phyloP scores from a whole-genome alignment of 371 early-diverging fungal species.

The Sporodiniella umbellata region DNA sequence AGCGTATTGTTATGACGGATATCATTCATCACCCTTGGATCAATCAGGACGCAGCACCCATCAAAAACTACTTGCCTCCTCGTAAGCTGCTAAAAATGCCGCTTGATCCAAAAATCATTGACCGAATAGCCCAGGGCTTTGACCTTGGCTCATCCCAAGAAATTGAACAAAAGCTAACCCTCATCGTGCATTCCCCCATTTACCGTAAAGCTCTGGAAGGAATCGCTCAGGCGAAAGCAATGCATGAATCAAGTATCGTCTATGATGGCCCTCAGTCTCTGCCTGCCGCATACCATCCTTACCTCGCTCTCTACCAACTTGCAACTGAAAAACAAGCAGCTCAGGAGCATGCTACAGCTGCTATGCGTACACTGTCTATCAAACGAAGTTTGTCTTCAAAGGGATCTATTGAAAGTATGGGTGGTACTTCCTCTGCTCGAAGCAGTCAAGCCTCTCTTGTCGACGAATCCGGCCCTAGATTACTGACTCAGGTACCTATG shows the following conservation, averaged over 20 bases:
- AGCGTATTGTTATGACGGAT: slow-evolving; percentile 77
- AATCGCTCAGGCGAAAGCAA: no score
- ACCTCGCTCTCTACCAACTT: slow-evolving; percentile 83
- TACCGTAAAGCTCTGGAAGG: slow-evolving; percentile 28
- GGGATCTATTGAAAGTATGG: slow-evolving; percentile 33
- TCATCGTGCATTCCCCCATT: slow-evolving; percentile 46
- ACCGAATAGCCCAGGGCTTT: slow-evolving; percentile 78
- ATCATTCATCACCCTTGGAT: slow-evolving; percentile 86
- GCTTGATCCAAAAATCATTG: slow-evolving; percentile 68
- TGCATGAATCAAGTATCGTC: no score
- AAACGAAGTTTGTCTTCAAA: slow-evolving; percentile 30
- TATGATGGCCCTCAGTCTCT: slow-evolving; percentile 46
- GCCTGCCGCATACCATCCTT: slow-evolving; percentile 59
- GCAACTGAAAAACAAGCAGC: slow-evolving; percentile 73
- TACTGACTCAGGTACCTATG: slow-evolving; percentile 17
- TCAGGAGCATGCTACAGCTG: slow-evolving; percentile 27
- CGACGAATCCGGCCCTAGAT: slow-evolving; percentile 3
- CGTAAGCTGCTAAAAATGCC: slow-evolving; percentile 66
- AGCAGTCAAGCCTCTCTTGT: slow-evolving; percentile 39
- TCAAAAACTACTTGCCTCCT: slow-evolving; percentile 64
- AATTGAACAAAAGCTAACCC: slow-evolving; percentile 54
- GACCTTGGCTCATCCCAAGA: slow-evolving; percentile 79
- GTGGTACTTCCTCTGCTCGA: slow-evolving; percentile 27
- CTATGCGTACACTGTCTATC: slow-evolving; percentile 5
- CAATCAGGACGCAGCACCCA: slow-evolving; percentile 58